These are phyloP conservation scores for Whalleya microplaca DNA, from an alignment of 2,329 filamentous ascomycete species.

Conservation along the genomic window DNA sequence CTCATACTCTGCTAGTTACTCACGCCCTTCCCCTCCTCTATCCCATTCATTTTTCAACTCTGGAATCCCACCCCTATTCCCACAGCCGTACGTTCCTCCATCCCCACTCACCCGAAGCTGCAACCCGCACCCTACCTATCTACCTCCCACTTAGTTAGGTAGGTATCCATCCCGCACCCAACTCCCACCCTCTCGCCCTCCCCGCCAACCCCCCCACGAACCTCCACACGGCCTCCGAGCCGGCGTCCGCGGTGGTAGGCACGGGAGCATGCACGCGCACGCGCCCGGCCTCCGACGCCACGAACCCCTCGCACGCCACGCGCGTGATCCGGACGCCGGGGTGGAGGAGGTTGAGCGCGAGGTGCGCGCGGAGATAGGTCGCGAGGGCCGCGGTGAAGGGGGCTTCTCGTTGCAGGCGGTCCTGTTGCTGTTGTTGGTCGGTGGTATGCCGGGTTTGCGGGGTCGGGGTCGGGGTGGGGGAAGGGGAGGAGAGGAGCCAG, in stretches of 20 bases:
- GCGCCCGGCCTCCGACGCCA: constrained; percentile 54
- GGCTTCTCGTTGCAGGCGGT: constrained; percentile 40
- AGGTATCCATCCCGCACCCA: constrained; percentile 1
- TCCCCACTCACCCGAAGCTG: no score
- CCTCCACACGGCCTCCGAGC: constrained; percentile 15
- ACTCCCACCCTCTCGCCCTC: constrained; percentile 13
- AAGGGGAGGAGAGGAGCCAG: constrained; percentile 38
- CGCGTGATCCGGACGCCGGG: constrained; percentile 56
- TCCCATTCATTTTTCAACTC: no score
- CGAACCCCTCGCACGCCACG: constrained; percentile 60
- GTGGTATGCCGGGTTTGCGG: neutral
- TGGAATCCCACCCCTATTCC: no score
- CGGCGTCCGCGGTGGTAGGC: constrained; percentile 6
- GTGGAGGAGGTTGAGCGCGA: constrained; percentile 59
- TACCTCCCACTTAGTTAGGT: no score
- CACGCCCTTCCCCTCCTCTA: no score
- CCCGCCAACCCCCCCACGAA: constrained; percentile 19
- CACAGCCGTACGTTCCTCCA: no score
- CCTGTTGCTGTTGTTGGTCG: no score
- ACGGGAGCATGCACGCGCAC: constrained; percentile 46
- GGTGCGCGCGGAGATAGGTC: constrained; percentile 54
- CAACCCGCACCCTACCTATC: neutral
- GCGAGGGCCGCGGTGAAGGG: constrained; percentile 54
- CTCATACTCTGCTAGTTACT: no score
- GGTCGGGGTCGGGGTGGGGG: constrained; percentile 20